Evolutionary conservation across 1,284 basidiomycete genomes (phyloP), one percentile per base, ranked within the genome.

Genomic region (Polyporus tsugae): DNA sequence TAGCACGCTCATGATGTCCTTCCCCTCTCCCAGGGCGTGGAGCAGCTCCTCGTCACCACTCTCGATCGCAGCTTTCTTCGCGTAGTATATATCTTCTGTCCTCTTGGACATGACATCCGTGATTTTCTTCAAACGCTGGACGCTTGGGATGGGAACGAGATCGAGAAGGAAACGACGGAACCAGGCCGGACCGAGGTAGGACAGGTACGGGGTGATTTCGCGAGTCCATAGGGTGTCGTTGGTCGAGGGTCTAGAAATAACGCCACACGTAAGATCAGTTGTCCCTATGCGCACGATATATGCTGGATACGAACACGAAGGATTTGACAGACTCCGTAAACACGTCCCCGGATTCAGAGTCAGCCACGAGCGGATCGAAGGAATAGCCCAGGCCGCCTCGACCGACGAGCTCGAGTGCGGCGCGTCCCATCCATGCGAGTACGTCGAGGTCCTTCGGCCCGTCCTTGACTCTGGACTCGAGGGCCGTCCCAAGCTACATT

Each of bases 361-460:
- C 69, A 17, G 74, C 70, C 15, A 69, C 65, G 29, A 83, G 73
- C 4, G 78, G 44, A 65, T 82, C 79, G 66, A 85, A 84, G 1
- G 80, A 80, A 68, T 83, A 78, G 11, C 83, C 81, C 1, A 82
- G 67, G 2, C 80, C 80, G 63, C 65, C 78, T 66, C 77, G 76
- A 6, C 78, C 77, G 29, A 79, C 72, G 19, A 77, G 70, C 63
- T 79, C 77, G 33, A 78, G 67, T 15, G 82, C 80, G 6, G 76
- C 75, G 13, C 78, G 75, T 4, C 77, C 74, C 76, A 81, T 78
- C 81, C 81, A 84, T 9, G 75, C 71, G 11, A 80, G 70, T 7
- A 83, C 68, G 64, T 84, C 79, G 33, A 82, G 71, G 64, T 82
- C 76, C 15, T 72, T 60, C 0, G 69, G 33, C 6, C 76, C 73